Base-by-base conservation (phyloP, 306 rosid genomes). In the Mucuna pruriens region DNA sequence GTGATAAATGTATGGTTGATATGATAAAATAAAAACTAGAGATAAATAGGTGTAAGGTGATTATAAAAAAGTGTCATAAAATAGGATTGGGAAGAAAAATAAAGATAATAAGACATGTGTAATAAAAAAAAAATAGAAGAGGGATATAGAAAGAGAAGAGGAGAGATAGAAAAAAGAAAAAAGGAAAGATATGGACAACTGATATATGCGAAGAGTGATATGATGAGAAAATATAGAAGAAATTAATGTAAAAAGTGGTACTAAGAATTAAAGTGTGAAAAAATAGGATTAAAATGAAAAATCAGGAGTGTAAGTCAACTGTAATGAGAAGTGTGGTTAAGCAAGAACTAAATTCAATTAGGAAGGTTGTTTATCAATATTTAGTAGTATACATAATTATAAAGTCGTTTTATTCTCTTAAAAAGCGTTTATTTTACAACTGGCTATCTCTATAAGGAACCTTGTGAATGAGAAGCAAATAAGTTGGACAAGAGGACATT, bases 401-500 rank as follows among this genome's bases (percentile, higher is more conserved):
- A 58, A 31, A 33, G 20, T 20, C 1, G 42, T 62, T 62, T 57
- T 6, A 60, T 13, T 23, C 4, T 5, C 38, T 71, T 57, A 42
- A 66, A 66, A 52, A 45, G 70, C 12, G 20, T 22, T 57, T 3
- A 33, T 20, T 80, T 83, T 62, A 72, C 49, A 20, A 72, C 8
- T 63, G 85, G 73, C 57, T 42, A 46, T 66, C 54, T 74, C 60
- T 33, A 63, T 15, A 8, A 65, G 71, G n/a, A 55, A 9, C 12
- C 81, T 48, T 69, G 76, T 75, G 65, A 71, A 71, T 23, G 75
- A 75, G 62, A 75, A 63, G 31, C 39, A 68, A 71, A 64, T 7
- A 81, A 54, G 49, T 10, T 80, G 83, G 80, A 80, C 46, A 73
- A 82, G 73, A 63, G 67, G 69, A 78, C 51, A 52, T 88, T 75